Percentiles rank a stretch among this genome's conserved stretches.
Evolutionary conservation across 306 rosid genomes (phyloP).

Genomic region (Sicyos baderoa): DNA sequence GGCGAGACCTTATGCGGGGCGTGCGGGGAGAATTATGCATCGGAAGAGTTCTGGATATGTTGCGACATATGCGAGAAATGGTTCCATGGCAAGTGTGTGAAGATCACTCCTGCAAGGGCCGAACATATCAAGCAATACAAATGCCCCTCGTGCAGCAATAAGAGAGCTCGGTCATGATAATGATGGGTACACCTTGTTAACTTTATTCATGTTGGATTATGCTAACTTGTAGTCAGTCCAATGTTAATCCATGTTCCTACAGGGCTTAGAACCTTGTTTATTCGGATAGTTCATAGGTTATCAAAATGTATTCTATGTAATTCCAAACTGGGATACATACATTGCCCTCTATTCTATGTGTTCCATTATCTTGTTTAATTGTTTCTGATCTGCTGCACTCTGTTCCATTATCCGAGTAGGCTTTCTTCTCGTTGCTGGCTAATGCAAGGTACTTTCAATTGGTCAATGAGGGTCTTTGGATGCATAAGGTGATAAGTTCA

Average conservation of each 20-base stretch:
- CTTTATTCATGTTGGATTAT: slow-evolving; percentile 29
- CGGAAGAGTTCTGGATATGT: slow-evolving; percentile 60
- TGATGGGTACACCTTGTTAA: slow-evolving; percentile 15
- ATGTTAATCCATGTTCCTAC: not conserved
- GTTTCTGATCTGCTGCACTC: not conserved
- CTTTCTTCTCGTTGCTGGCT: no score
- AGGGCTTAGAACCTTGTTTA: slow-evolving; percentile 1
- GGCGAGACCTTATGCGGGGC: slow-evolving; percentile 55
- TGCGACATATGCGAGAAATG: slow-evolving; percentile 55
- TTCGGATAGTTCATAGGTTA: not conserved
- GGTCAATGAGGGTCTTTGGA: no score
- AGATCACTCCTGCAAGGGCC: slow-evolving; percentile 57
- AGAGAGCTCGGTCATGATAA: slow-evolving; percentile 50
- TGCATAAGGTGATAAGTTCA: no score
- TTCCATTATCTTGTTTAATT: not conserved
- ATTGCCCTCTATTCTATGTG: not conserved
- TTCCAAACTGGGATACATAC: slow-evolving; percentile 8
- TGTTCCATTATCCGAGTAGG: not conserved
- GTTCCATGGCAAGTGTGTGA: slow-evolving; percentile 62
- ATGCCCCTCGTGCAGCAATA: slow-evolving; percentile 64
- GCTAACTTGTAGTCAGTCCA: slow-evolving; percentile 37
- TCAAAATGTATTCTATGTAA: slow-evolving; percentile 6
- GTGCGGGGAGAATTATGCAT: slow-evolving; percentile 43
- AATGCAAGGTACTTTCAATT: no score
- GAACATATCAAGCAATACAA: slow-evolving; percentile 59